A percentile compares a stretch with the other conserved stretches of the same genome.
Conservation (phyloP, 2,329 filamentous ascomycete species). For the Microsporum canis region DNA sequence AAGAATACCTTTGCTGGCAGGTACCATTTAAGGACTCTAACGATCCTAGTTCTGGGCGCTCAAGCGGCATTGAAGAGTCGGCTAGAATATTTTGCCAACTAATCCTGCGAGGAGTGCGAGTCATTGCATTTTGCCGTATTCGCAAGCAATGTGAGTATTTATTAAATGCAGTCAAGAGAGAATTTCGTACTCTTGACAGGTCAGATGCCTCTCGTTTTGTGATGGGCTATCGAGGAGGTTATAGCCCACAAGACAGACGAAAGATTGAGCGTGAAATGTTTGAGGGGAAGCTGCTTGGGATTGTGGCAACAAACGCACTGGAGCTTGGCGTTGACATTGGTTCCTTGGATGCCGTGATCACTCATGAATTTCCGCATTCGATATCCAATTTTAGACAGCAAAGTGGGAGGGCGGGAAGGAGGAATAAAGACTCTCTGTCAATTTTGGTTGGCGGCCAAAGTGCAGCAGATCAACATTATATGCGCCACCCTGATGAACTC, state of each 20-base stretch:
- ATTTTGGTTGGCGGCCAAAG: conserved; percentile 83
- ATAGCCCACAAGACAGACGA: conserved; percentile 80
- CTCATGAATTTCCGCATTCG: conserved; percentile 87
- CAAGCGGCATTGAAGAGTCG: conserved; percentile 72
- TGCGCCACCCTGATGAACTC: conserved; percentile 89
- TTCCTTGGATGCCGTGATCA: conserved; percentile 83
- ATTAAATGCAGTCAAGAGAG: conserved; percentile 64
- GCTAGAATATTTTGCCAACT: conserved; percentile 83
- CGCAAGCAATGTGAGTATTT: conserved; percentile 81
- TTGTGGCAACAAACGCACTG: conserved; percentile 84
- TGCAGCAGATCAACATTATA: conserved; percentile 88
- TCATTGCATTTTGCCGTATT: conserved; percentile 86
- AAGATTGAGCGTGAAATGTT: conserved; percentile 95
- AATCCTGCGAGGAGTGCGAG: conserved; percentile 73
- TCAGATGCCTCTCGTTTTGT: conserved; percentile 66
- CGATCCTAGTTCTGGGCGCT: conserved; percentile 76
- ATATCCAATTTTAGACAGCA: conserved; percentile 93
- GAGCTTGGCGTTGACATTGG: conserved; percentile 95
- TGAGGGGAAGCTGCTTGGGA: conserved; percentile 80
- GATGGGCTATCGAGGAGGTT: conserved; percentile 92
- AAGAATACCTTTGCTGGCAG: conserved; percentile 97
- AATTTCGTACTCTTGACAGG: conserved; percentile 61
- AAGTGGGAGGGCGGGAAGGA: conserved; percentile 78
- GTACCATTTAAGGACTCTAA: conserved; percentile 84
- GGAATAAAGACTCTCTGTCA: conserved; percentile 87